Percentiles rank a stretch among this genome's conserved stretches.
These are phyloP conservation scores for Backusella macrospora DNA, from an alignment of 192 early-diverging fungal species.

Conservation along the genomic window DNA sequence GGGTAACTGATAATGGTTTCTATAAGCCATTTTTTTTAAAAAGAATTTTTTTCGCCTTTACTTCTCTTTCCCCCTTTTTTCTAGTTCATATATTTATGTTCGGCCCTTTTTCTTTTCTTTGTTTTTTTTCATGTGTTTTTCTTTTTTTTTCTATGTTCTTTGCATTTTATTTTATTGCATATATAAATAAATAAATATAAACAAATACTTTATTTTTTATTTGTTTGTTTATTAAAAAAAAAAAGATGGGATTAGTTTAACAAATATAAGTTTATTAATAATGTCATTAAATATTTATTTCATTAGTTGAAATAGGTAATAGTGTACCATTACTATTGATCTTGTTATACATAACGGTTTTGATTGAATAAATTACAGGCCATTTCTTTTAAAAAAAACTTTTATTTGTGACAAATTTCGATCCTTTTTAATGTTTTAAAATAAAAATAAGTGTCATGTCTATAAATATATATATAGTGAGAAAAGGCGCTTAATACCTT, in stretches of 20 bases:
- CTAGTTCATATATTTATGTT: constrained; percentile 11
- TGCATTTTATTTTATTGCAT: constrained; percentile 12
- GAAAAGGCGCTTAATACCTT: not conserved
- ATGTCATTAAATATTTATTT: not conserved
- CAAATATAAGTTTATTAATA: not conserved
- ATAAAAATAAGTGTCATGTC: not conserved
- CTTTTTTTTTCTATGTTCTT: not conserved
- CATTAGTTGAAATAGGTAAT: no score
- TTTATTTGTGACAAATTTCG: not conserved
- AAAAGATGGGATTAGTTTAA: no score
- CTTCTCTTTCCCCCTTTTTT: not conserved
- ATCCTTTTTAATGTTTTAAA: not conserved
- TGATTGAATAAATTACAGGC: no score
- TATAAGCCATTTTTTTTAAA: not conserved
- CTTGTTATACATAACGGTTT: no score
- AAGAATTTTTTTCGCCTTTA: not conserved
- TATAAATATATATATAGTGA: not conserved
- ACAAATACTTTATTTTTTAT: not conserved
- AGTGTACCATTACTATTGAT: no score
- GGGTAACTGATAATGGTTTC: not conserved
- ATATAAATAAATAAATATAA: constrained; percentile 4
- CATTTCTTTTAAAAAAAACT: not conserved
- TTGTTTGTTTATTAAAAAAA: not conserved
- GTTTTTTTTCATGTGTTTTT: not conserved
- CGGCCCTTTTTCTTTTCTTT: not conserved